Base-by-base conservation (phyloP, 1,284 basidiomycete species). In the Ganoderma leucocontextum region DNA sequence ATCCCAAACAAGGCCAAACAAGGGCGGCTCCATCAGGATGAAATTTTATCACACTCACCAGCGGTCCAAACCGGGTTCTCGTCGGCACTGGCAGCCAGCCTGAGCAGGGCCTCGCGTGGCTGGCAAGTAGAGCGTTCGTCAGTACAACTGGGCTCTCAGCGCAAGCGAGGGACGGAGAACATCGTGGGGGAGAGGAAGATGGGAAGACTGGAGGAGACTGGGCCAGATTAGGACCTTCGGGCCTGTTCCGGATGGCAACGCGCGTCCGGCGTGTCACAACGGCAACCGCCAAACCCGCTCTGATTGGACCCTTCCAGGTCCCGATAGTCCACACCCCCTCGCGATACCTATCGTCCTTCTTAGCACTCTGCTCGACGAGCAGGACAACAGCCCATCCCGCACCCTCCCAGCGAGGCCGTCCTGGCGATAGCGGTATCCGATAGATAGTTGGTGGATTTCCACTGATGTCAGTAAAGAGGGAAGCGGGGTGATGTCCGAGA, bases 51-150 rank as follows among this genome's bases (percentile, higher is more conserved):
- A 59, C 49, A 83, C 91, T 85, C 81, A 92, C 94, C 94, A 81
- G 80, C 82, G 39, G 95, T 96, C 91, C 92, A 96, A 75, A 89
- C 86, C 60, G 92, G 93, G 78, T 96, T 91, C 38, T 95, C 89
- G 75, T 91, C 91, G 29, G 71, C 71, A 73, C 84, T 79, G 29
- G 91, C 83, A 25, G 97, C 97, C 76, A 97, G 99, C 82, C 92
- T 96, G 85, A 99, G 91, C 71, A 99, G 83, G 4, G 97, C 97
- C 82, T 98, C 96, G 72, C 97, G 91, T 39, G 97, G 97, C 94
- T 99, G 83, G 77, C 70, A 73, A 62, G 70, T 62, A 73, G 71
- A 62, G 67, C 69, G 74, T 74, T 74, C 76, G 76, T 78, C 61
- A 75, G 70, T 41, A 67, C 60, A 17, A 53, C 60, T n/a, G 47